Conservation (phyloP, 371 early-diverging fungal species). For the Rhizopus delemar region DNA sequence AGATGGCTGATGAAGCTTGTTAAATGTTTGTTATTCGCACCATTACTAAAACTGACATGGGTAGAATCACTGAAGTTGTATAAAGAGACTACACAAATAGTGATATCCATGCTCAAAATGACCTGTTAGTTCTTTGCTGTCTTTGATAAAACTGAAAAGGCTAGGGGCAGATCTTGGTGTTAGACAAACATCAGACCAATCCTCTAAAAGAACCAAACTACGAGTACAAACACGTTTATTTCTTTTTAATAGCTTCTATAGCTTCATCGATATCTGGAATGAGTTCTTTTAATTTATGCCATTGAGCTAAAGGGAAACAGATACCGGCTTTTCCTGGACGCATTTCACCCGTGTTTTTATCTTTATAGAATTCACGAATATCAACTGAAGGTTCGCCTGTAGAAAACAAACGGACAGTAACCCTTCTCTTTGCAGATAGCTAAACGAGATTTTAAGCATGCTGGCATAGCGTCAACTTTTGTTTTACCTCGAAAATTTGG, state of each 20-base stretch:
- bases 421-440: slow-evolving; percentile 28
- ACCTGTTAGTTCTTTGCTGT: slow-evolving; percentile 77
- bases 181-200: slow-evolving; percentile 69
- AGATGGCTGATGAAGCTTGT: slow-evolving; percentile 83
- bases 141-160: slow-evolving; percentile 86
- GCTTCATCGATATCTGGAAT: slow-evolving; percentile 27
- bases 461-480: not conserved
- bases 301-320: slow-evolving; percentile 30
- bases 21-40: slow-evolving; percentile 88
- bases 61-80: slow-evolving; percentile 80
- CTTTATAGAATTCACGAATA: slow-evolving; percentile 30
- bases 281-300: slow-evolving; percentile 22
- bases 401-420: slow-evolving; percentile 23
- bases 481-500: slow-evolving; percentile 5
- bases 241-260: slow-evolving; percentile 5
- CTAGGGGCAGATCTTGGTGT: slow-evolving; percentile 71
- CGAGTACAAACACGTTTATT: not conserved
- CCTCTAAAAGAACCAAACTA: not conserved
- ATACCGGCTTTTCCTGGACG: slow-evolving; percentile 33
- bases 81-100: slow-evolving; percentile 77
- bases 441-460: not conserved
- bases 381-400: slow-evolving; percentile 25
- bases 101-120: slow-evolving; percentile 46
- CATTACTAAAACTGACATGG: slow-evolving; percentile 76
- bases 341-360: slow-evolving; percentile 16